These are phyloP conservation scores for Solanum bulbocastanum DNA, from an alignment of 257 asterid species.

Conservation along the genomic window DNA sequence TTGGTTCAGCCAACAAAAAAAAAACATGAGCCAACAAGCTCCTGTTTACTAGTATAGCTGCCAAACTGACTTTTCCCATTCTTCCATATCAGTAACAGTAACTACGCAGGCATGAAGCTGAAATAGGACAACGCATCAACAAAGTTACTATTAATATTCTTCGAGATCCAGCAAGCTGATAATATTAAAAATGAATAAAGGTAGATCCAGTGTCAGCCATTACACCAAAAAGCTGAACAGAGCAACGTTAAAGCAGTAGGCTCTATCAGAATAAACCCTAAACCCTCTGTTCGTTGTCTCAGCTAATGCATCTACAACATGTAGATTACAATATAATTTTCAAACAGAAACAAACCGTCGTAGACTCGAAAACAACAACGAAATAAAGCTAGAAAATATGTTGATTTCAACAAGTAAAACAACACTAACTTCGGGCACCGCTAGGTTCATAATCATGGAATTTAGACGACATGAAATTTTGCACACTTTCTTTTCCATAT, in stretches of 20 bases:
- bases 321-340: background rate
- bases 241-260: background rate
- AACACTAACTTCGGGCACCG: background rate
- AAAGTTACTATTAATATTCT: slow-evolving; percentile 13
- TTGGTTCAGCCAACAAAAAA: background rate
- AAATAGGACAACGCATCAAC: slow-evolving; percentile 1
- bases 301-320: background rate
- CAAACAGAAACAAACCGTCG: background rate
- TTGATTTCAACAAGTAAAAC: background rate
- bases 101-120: background rate
- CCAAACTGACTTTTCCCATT: background rate
- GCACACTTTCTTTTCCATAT: background rate
- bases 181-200: background rate
- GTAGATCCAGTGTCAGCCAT: slow-evolving; percentile 22
- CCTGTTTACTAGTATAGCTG: background rate
- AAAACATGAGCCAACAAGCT: background rate
- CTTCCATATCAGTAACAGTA: background rate
- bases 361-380: background rate
- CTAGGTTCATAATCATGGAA: background rate
- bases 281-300: background rate
- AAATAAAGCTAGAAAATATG: background rate
- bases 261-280: slow-evolving; percentile 12
- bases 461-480: background rate
- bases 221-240: slow-evolving; percentile 4
- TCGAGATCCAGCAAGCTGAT: slow-evolving; percentile 4